Conservation (phyloP, 1,284 basidiomycete species). For the Cutaneotrichosporon mucoides region DNA sequence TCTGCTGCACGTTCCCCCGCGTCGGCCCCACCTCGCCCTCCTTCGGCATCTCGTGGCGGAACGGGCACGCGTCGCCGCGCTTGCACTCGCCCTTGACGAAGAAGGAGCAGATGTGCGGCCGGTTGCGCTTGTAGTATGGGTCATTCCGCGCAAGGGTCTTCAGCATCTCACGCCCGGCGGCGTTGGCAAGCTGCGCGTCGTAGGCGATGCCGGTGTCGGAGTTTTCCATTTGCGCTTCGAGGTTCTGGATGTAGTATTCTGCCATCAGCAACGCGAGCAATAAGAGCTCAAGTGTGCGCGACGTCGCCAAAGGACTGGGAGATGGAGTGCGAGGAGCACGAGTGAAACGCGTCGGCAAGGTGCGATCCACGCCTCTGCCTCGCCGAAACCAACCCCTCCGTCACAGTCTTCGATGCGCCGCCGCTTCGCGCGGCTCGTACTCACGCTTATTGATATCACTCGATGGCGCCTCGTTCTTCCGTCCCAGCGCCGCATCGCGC, state of each 20-base stretch:
- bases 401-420: too few relatives aligned
- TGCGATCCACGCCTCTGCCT: too few relatives aligned
- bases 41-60: slow-evolving; percentile 82
- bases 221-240: slow-evolving; percentile 67
- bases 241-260: slow-evolving; percentile 96
- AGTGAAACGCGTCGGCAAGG: not conserved
- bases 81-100: slow-evolving; percentile 93
- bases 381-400: too few relatives aligned
- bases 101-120: slow-evolving; percentile 91
- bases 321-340: not conserved
- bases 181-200: slow-evolving; percentile 64
- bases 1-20: slow-evolving; percentile 74
- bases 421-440: slow-evolving; percentile 8
- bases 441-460: slow-evolving; percentile 82
- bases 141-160: slow-evolving; percentile 89
- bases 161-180: slow-evolving; percentile 90
- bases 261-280: slow-evolving; percentile 10
- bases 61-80: slow-evolving; percentile 87
- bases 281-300: too few relatives aligned
- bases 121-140: slow-evolving; percentile 94
- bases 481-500: slow-evolving; percentile 85
- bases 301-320: too few relatives aligned
- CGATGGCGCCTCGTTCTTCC: slow-evolving; percentile 82
- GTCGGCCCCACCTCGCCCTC: slow-evolving; percentile 61
- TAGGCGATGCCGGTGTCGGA: slow-evolving; percentile 48